Percentiles rank a stretch among this genome's conserved stretches.
These are phyloP conservation scores for Orbilia quercus DNA, from an alignment of 2,329 filamentous ascomycete genomes.

Conservation along the genomic window DNA sequence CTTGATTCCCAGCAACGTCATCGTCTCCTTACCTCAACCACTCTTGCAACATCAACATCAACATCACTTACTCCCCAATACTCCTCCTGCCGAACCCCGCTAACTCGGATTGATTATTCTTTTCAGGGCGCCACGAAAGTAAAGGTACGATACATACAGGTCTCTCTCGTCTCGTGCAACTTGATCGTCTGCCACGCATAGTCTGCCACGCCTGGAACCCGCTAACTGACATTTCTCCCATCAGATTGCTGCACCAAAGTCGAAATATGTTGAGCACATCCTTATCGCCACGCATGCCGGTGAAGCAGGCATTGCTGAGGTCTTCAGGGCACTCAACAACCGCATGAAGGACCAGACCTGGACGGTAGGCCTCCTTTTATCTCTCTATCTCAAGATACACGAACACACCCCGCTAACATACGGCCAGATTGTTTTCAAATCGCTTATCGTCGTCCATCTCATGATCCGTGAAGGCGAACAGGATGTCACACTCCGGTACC, in stretches of 20 bases:
- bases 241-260: constrained; percentile 90
- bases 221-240: no score
- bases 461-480: constrained; percentile 97
- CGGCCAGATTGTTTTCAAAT: constrained; percentile 79
- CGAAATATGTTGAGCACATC: constrained; percentile 99
- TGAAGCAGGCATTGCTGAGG: constrained; percentile 92
- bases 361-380: constrained; percentile 73
- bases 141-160: constrained; percentile 57
- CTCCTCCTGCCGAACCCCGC: constrained; percentile 6
- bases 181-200: no score
- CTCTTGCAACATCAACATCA: background rate
- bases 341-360: constrained; percentile 94
- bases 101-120: constrained; percentile 10
- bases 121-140: constrained; percentile 60
- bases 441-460: constrained; percentile 91
- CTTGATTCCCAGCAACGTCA: constrained; percentile 12
- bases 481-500: constrained; percentile 85
- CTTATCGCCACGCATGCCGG: constrained; percentile 93
- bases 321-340: constrained; percentile 90
- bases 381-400: background rate
- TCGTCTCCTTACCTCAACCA: constrained; percentile 1
- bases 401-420: background rate
- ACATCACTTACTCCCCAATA: constrained; percentile 3
- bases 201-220: no score
- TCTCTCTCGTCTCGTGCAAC: no score